Evolutionary conservation across 202 grass and related monocot species (phyloP).

Genomic region (Alloteropsis angusta): DNA sequence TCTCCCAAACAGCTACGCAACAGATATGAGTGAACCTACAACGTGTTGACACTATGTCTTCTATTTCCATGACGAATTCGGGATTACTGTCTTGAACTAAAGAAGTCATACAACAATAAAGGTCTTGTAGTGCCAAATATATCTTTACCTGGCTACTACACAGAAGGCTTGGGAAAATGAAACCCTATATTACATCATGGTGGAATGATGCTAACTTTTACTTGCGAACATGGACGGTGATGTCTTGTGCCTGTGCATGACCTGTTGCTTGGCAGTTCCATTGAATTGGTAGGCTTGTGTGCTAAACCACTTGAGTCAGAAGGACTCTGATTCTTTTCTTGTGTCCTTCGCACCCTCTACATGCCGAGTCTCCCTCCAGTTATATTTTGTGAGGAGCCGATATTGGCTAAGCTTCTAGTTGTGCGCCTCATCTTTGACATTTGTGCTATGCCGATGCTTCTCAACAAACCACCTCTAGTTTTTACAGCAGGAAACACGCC

Average conservation of each 20-base stretch:
- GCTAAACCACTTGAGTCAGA: no score
- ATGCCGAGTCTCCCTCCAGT: no score
- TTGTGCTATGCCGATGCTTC: background rate
- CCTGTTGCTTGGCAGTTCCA: background rate
- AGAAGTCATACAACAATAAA: background rate
- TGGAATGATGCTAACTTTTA: background rate
- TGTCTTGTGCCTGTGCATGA: background rate
- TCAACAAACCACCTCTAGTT: background rate
- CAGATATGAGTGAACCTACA: no score
- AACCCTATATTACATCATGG: background rate
- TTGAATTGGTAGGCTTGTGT: background rate
- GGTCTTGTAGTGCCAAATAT: background rate
- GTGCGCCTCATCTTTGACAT: background rate
- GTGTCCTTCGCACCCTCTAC: no score
- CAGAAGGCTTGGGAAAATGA: background rate
- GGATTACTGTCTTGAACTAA: background rate
- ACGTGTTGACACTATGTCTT: no score
- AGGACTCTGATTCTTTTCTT: background rate
- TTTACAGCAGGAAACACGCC: background rate
- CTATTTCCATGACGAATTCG: no score
- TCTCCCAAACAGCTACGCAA: background rate
- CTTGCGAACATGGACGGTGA: background rate
- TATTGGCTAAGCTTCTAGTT: no score
- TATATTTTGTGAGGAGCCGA: no score
- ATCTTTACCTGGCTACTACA: background rate